These are phyloP conservation scores for Fomitopsis schrenkii DNA, from an alignment of 1,284 basidiomycete species.

Conservation along the genomic window DNA sequence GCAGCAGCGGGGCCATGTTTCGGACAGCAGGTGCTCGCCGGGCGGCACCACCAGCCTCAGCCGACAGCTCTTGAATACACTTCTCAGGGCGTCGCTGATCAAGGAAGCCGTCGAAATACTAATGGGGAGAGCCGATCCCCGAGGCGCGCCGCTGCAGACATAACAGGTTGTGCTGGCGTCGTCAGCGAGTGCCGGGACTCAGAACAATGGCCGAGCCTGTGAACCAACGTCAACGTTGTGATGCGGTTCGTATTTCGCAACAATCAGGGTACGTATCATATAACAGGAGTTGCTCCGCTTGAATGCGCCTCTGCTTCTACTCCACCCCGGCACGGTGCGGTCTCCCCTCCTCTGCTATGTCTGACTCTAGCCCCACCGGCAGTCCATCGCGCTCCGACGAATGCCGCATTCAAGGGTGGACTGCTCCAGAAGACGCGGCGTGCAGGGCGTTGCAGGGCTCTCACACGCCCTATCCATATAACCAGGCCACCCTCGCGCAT, in stretches of 20 bases:
- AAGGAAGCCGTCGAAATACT: not conserved
- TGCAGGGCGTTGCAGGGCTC: not conserved
- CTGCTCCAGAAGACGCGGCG: not conserved
- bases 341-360: not conserved
- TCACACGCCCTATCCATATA: not conserved
- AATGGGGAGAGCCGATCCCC: not conserved
- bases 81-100: not conserved
- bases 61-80: not conserved
- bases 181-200: not conserved
- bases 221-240: not conserved
- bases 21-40: not conserved
- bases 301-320: not conserved
- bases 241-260: not conserved
- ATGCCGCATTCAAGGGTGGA: not conserved
- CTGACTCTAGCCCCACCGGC: not conserved
- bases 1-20: not conserved
- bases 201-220: not conserved
- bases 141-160: not conserved
- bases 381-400: not conserved
- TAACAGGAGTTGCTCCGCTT: not conserved
- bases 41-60: not conserved
- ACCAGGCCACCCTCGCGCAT: not conserved
- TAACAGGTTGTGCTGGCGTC: not conserved
- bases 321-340: not conserved
- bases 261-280: not conserved